Conservation (phyloP, 176 grass and related monocot species). For the Cenchrus fungigraminus region DNA sequence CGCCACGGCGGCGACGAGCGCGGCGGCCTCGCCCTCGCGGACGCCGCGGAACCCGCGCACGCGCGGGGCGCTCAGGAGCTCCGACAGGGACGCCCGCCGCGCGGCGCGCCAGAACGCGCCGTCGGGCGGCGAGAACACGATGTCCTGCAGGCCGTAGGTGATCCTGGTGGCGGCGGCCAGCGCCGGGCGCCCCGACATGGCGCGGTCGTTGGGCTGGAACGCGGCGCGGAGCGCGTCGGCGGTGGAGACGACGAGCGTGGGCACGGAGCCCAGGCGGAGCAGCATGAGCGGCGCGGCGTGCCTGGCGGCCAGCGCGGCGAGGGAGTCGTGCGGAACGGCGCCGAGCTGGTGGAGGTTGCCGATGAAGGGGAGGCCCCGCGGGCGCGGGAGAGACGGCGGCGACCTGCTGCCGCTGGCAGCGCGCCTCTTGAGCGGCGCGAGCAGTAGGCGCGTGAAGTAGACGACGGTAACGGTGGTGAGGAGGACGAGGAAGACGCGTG, state of each 20-base stretch:
- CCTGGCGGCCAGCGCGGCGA: slow-evolving; percentile 49
- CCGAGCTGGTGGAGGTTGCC: slow-evolving; percentile 86
- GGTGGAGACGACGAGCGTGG: slow-evolving; percentile 65
- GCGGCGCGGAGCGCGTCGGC: slow-evolving; percentile 41
- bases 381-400: slow-evolving; percentile 12
- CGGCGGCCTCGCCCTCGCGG: slow-evolving; percentile 56
- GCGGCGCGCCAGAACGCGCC: slow-evolving; percentile 61
- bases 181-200: slow-evolving; percentile 57
- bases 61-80: slow-evolving; percentile 58
- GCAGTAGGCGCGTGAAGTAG: slow-evolving; percentile 7
- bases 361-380: slow-evolving; percentile 63
- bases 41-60: slow-evolving; percentile 53
- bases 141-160: slow-evolving; percentile 51
- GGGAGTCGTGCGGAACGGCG: slow-evolving; percentile 49
- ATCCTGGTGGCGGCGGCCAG: slow-evolving; percentile 32
- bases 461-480: slow-evolving; percentile 8
- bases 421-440: not conserved
- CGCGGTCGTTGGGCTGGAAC: slow-evolving; percentile 55
- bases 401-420: not conserved
- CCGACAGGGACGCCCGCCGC: slow-evolving; percentile 45
- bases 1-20: slow-evolving; percentile 27
- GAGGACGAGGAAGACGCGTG: slow-evolving; percentile 31
- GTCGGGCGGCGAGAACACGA: slow-evolving; percentile 47
- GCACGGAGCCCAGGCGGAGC: slow-evolving; percentile 67
- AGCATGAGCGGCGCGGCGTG: slow-evolving; percentile 68